Base-by-base conservation (phyloP, 768 basidiomycete species). In the Dentipellis sp. region DNA sequence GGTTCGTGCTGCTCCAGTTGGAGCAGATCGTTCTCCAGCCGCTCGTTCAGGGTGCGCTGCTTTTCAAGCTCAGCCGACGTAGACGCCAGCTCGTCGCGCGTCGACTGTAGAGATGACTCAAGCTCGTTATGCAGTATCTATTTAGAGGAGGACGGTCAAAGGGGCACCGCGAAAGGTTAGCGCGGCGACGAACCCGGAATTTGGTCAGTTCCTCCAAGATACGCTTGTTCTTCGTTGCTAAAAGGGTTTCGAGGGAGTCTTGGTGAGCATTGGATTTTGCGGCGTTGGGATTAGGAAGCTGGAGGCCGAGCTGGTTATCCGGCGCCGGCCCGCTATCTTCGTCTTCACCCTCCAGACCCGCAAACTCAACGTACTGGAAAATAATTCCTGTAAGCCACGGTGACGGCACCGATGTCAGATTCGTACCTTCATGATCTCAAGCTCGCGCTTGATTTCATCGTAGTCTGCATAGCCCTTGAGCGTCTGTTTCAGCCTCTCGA, bases 391-490 rank as follows among this genome's bases (percentile, higher is more conserved):
- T 45, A 19, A 51, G 48, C 40, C 52, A n/a, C 10, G 11, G 34
- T 46, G 23, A 36, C 38, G 35, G 29, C 17, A 22, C 50, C 19
- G 12, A 47, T 22, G 0, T 29, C 14, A 21, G 2, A 45, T 46
- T 2, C 17, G 39, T 50, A 91, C 97, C 83, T 99, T 97, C 91
- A 98, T 91, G 61, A 99, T 98, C 66, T 94, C 94, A 29, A 99
- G 78, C 68, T 99, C 97, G 23, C 97, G 86, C 74, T 98, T 98
- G 66, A 98, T 84, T 72, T 98, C 94, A 64, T 98, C 95, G 64
- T 99, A 98, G 69, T 99, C 93, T 14, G 69, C 69, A 58, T 86
- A 90, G 60, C 81, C 81, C 63, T 81, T 83, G 38, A 98, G 72
- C 61, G 83, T 84, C 36, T 73, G 70, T 66, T 79, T 84, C 2